Evolutionary conservation across 768 basidiomycete genomes (phyloP).

Genomic region (Royoungia palumana): DNA sequence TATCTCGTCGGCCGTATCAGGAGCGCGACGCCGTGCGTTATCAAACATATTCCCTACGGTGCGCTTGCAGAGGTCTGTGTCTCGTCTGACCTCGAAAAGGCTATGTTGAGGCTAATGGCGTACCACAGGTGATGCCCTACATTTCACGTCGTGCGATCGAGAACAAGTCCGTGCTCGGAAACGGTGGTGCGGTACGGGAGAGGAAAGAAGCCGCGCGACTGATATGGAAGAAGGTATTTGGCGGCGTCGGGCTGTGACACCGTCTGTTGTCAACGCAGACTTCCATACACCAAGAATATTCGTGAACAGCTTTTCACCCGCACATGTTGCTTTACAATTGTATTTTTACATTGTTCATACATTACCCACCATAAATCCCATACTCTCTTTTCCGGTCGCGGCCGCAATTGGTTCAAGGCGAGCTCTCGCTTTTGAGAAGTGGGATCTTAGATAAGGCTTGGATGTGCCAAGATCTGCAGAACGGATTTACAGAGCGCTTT

Average conservation of each 20-base stretch:
- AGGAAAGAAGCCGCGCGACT: conserved; percentile 26
- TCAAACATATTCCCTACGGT: conserved; percentile 86
- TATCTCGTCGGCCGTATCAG: conserved; percentile 56
- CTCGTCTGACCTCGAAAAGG: neutral
- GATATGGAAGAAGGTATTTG: conserved; percentile 34
- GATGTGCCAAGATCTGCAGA: no score
- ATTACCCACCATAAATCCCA: no score
- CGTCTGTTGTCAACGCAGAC: no score
- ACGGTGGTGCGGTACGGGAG: conserved; percentile 54
- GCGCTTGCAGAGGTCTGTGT: conserved; percentile 54
- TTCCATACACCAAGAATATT: no score
- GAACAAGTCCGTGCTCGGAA: conserved; percentile 85
- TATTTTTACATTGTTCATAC: no score
- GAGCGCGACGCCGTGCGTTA: conserved; percentile 59
- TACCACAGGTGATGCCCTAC: conserved; percentile 80
- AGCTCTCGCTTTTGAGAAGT: no score
- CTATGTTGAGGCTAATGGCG: neutral
- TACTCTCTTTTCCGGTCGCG: no score
- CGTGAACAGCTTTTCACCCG: no score
- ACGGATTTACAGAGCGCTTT: no score
- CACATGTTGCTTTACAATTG: no score
- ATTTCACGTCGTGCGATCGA: conserved; percentile 84
- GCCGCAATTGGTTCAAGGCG: no score
- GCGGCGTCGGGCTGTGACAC: conserved; percentile 20
- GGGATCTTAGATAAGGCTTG: no score